Evolutionary conservation across 305 asterid species (phyloP).

Genomic region (Petunia hybrid): DNA sequence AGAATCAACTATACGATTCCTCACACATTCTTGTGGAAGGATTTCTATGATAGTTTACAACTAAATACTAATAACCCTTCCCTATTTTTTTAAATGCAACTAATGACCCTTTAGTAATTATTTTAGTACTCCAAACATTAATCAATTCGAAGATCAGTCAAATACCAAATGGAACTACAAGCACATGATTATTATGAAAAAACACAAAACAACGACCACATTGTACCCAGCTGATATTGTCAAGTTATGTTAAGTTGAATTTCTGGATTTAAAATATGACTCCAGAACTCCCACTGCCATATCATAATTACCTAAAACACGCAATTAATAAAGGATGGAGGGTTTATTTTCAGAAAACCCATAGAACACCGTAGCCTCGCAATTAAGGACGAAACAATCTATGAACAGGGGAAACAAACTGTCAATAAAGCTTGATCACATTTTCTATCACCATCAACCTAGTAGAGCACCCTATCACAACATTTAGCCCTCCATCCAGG

Average conservation of each 20-base stretch:
- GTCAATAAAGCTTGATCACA: neutral
- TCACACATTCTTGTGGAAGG: neutral
- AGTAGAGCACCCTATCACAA: conserved; percentile 18
- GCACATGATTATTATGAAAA: neutral
- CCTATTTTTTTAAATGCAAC: neutral
- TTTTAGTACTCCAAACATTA: neutral
- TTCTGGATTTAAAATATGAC: neutral
- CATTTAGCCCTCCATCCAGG: conserved; percentile 20
- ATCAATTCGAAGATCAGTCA: neutral
- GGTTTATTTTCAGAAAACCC: neutral
- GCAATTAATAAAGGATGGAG: neutral
- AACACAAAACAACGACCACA: neutral
- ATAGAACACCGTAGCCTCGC: neutral
- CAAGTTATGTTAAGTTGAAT: neutral
- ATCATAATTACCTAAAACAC: neutral
- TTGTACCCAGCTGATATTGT: neutral
- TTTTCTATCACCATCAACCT: neutral
- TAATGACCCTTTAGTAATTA: neutral
- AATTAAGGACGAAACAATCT: neutral
- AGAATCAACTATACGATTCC: neutral
- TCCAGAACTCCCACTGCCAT: neutral
- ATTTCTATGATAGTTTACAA: neutral
- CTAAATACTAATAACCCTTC: neutral
- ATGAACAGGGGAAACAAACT: neutral
- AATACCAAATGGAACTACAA: neutral